Conservation (phyloP, 2,329 filamentous ascomycete genomes). For the Epichloe sylvatica region DNA sequence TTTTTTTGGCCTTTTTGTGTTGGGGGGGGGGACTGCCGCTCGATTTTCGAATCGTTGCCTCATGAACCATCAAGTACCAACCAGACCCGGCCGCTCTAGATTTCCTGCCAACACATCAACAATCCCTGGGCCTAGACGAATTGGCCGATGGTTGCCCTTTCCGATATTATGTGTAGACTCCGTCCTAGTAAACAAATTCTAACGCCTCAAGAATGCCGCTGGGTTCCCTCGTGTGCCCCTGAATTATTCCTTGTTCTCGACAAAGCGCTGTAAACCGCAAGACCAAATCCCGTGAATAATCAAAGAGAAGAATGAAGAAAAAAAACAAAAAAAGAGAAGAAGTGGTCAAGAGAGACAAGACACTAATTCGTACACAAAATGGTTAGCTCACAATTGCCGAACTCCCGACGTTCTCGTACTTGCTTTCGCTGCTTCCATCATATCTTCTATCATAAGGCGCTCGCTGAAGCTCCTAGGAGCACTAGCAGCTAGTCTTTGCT, state of each 20-base stretch:
- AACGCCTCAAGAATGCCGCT: constrained; percentile 7
- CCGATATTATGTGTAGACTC: constrained; percentile 3
- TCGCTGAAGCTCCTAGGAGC: constrained; percentile 35
- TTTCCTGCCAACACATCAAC: not conserved
- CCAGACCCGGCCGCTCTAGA: not conserved
- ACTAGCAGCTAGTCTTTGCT: constrained; percentile 26
- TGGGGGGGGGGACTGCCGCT: not conserved
- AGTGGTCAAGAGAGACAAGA: not conserved
- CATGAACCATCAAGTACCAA: not conserved
- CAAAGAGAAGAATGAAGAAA: not conserved
- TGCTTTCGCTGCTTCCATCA: constrained; percentile 18
- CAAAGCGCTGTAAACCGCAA: constrained; percentile 2
- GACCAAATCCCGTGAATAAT: too few species aligned
- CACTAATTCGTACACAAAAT: constrained; percentile 1
- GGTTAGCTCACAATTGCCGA: constrained; percentile 8
- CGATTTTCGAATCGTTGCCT: not conserved
- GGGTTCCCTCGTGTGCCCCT: not conserved
- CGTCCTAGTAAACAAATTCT: constrained; percentile 6
- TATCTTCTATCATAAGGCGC: constrained; percentile 35
- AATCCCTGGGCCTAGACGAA: not conserved
- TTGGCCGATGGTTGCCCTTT: constrained; percentile 3
- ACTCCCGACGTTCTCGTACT: constrained; percentile 5
- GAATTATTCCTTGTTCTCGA: not conserved
- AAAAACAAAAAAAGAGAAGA: not conserved
- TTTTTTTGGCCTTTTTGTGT: not conserved